Conservation (phyloP, 2,329 filamentous ascomycete species). For the Trichoderma brevicompactum region DNA sequence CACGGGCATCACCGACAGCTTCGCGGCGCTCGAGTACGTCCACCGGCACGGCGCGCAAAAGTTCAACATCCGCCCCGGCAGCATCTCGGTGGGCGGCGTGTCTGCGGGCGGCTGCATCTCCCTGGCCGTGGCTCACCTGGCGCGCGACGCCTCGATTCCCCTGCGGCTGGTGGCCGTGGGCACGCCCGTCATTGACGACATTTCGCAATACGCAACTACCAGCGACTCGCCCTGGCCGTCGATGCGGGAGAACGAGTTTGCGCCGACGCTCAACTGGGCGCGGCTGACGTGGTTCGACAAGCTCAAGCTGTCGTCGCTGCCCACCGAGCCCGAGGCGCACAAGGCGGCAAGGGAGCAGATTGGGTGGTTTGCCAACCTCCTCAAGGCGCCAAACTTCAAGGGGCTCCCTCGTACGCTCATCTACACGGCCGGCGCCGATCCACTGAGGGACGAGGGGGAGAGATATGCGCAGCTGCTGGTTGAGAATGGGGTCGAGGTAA, state of each 20-base stretch:
- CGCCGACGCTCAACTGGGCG: constrained; percentile 50
- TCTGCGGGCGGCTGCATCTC: constrained; percentile 51
- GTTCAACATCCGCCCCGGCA: constrained; percentile 45
- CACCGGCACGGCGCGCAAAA: constrained; percentile 39
- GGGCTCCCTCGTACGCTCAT: constrained; percentile 46
- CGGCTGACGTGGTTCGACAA: constrained; percentile 49
- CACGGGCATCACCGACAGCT: constrained; percentile 54
- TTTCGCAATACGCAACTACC: constrained; percentile 43
- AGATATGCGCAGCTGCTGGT: constrained; percentile 50
- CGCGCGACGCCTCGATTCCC: constrained; percentile 45
- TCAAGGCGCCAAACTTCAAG: constrained; percentile 43
- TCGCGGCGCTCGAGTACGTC: constrained; percentile 49
- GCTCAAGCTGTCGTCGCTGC: constrained; percentile 40
- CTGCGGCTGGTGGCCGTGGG: constrained; percentile 46
- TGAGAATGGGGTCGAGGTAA: constrained; percentile 51
- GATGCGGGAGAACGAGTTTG: constrained; percentile 48
- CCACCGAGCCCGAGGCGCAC: constrained; percentile 28
- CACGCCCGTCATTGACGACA: constrained; percentile 48
- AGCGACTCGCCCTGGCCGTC: constrained; percentile 47
- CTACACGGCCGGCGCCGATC: constrained; percentile 50
- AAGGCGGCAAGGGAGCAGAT: constrained; percentile 29
- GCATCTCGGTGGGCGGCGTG: constrained; percentile 51
- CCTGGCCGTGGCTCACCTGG: constrained; percentile 46
- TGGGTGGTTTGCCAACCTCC: constrained; percentile 41
- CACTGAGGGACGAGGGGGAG: constrained; percentile 55